Evolutionary conservation across 306 rosid species (phyloP), one percentile per base, ranked within the genome.

Genomic region (Cucurbita moschata): DNA sequence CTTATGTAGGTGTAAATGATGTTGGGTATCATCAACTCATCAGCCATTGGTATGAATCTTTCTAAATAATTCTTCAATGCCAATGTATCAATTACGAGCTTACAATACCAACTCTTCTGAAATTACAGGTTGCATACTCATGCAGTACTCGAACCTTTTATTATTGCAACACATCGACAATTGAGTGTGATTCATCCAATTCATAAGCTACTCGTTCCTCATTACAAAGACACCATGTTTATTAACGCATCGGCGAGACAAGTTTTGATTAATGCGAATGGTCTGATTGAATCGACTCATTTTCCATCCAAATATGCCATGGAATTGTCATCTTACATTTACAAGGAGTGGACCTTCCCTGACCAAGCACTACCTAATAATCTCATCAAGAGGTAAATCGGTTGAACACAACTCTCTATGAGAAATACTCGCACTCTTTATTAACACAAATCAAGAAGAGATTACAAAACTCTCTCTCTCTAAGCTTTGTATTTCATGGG

Each of bases 111-210:
- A 40, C 7, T 26, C 1, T 9, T 15, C 39, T 15, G 23, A 63
- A 60, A 71, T 43, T 53, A 12, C 82, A 90, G 96, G 96, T 72
- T 93, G 79, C 80, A 87, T 75, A 88, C 97, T 68, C 98, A 86
- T 77, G 97, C 97, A 0, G 86, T 43, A 58, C 87, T 86, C 7
- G 97, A 93, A 79, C 98, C 97, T 43, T 86, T 93, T 60, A 69
- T 86, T 68, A 90, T 93, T 77, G 88, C 98, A 16, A 69, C 90
- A 80, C 86, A 88, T 16, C 78, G 98, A 63, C 94, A 85, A 47
- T 83, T 93, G 54, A 93, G 98, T 2, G 90, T 83, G 76, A 82
- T 90, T 75, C 98, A 93, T 60, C 98, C 98, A 0, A 87, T 93
- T 77, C 42, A 90, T 67, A 93, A 90, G 72, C 86, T 93, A 19